Evolutionary conservation across 345 rosid genomes (phyloP), one percentile per base, ranked within the genome.

Genomic region (Pistacia atlantica): DNA sequence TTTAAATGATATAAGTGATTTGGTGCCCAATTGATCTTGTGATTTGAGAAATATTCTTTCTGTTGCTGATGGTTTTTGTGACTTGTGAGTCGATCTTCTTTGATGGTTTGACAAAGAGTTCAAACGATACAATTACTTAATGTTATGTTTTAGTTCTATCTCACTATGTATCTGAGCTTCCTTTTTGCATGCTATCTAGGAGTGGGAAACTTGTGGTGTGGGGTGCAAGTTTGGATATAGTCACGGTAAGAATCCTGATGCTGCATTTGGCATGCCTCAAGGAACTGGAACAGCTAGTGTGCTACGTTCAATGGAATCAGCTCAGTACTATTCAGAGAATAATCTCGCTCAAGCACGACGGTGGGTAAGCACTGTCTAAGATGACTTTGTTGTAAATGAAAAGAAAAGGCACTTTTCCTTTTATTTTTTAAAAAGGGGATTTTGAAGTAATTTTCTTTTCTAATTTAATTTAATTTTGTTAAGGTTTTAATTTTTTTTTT

Each of bases 281-380:
- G 73, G 69, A 74, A 42, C 74, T 69, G 90, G 89, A 80, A 76
- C 80, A 58, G 83, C 85, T 72, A 38, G 79, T 69, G 88, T 96
- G 58, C 90, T 86, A 66, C 91, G 95, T 71, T 96, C 98, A 4
- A 96, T 96, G 99, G 99, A 96, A 84, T 91, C 99, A 63, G 84
- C 98, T 38, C 85, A 85, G 37, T 93, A 96, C 81, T 96, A 92
- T 84, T 51, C 85, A 45, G 92, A 91, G 58, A 96, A 96, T 75
- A 84, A 87, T 84, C 73, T 96, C 57, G 89, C 73, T 35, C 81
- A 73, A 52, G 97, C 99, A 88, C 91, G 97, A 90, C 89, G 99
- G 99, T 96, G 97, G 97, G 98, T 96, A 92, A 93, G 97, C 93
- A 90, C 91, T 74, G 75, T 83, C 87, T 79, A 55, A 71, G 67